Evolutionary conservation across 768 basidiomycete species (phyloP).

Genomic region (Macrocybe gigantea): DNA sequence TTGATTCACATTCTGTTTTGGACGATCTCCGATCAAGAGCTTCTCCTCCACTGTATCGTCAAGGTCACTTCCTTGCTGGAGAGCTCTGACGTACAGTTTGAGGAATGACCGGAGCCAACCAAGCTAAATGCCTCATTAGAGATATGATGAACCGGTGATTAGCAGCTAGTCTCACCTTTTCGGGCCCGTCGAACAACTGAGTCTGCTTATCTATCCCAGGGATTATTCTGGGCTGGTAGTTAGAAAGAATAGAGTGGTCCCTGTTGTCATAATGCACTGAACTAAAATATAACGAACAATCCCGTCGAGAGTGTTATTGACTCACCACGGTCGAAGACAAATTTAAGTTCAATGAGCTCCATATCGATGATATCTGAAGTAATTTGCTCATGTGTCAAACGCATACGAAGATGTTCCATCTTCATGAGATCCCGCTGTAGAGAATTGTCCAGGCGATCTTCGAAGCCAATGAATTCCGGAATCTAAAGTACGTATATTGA

Average conservation of each 20-base stretch:
- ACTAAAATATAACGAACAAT: neutral
- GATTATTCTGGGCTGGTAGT: constrained; percentile 61
- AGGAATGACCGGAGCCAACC: constrained; percentile 72
- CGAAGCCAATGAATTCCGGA: constrained; percentile 78
- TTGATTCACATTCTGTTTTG: constrained; percentile 52
- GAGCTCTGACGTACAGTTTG: constrained; percentile 70
- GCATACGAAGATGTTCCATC: constrained; percentile 83
- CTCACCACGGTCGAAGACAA: constrained; percentile 72
- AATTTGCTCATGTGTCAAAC: constrained; percentile 67
- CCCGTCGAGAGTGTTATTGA: constrained; percentile 5
- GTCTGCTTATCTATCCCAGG: constrained; percentile 63
- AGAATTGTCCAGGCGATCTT: constrained; percentile 77
- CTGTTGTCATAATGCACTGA: constrained; percentile 82
- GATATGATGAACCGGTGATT: neutral
- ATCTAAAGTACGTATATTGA: constrained; percentile 39
- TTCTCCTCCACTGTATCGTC: constrained; percentile 81
- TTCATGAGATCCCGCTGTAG: constrained; percentile 79
- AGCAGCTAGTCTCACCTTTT: constrained; percentile 45
- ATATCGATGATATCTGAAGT: constrained; percentile 70
- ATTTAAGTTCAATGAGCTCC: constrained; percentile 81
- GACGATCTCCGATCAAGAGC: constrained; percentile 73
- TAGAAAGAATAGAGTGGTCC: constrained; percentile 72
- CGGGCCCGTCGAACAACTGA: constrained; percentile 52
- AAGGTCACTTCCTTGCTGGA: constrained; percentile 75
- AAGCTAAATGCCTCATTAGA: constrained; percentile 30